Evolutionary conservation across 2,329 filamentous ascomycete species (phyloP).

Genomic region (Trichoderma harzianum): DNA sequence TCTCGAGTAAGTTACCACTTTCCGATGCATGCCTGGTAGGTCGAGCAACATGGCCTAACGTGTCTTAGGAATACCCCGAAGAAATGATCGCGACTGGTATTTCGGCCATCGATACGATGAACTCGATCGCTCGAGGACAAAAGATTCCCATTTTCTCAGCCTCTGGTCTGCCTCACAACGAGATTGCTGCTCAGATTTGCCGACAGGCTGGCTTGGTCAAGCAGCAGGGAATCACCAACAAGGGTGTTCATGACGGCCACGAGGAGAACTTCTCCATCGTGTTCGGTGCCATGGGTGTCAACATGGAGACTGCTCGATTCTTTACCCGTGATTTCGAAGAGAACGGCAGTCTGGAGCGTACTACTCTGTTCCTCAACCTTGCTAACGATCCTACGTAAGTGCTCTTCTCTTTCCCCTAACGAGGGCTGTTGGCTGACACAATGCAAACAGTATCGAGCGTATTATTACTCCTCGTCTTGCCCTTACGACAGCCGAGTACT

Average conservation of each 20-base stretch:
- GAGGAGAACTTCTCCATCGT: constrained; percentile 99
- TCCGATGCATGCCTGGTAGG: not conserved
- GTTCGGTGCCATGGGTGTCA: constrained; percentile 99
- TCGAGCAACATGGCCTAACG: not conserved
- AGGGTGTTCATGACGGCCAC: constrained; percentile 93
- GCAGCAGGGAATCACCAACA: constrained; percentile 73
- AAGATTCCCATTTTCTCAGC: constrained; percentile 99
- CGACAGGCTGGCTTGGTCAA: constrained; percentile 92
- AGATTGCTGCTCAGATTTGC: constrained; percentile 98
- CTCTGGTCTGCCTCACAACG: constrained; percentile 96
- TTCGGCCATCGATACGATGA: constrained; percentile 98
- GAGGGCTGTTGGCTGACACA: constrained; percentile 20
- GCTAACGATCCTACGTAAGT: constrained; percentile 96
- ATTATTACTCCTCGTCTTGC: constrained; percentile 99
- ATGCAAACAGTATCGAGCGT: constrained; percentile 76
- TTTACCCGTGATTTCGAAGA: constrained; percentile 99
- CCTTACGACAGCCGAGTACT: constrained; percentile 98
- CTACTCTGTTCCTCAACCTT: constrained; percentile 97
- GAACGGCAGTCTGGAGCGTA: constrained; percentile 97
- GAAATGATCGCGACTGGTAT: constrained; percentile 99
- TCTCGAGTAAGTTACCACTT: constrained; percentile 62
- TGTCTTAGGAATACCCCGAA: constrained; percentile 83
- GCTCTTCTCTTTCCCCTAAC: not conserved
- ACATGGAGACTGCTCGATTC: constrained; percentile 97
- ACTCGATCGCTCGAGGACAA: constrained; percentile 94